phyloP scores from a whole-genome alignment of 352 stramenopile genomes.

The Phytophthora syringae region DNA sequence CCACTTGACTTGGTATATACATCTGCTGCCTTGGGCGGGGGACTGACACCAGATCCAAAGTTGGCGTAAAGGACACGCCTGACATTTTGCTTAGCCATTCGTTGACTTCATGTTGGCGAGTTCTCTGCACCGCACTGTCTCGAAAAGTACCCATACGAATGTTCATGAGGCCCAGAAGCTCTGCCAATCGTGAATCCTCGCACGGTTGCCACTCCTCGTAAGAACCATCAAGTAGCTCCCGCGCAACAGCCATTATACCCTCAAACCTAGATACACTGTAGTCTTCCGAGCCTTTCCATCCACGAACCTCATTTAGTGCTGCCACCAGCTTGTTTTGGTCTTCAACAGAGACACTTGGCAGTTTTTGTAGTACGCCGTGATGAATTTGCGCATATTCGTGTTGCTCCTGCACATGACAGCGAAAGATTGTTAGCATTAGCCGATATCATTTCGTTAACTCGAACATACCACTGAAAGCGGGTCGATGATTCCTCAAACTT shows the following conservation, averaged over 20 bases:
- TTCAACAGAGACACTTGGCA: background rate
- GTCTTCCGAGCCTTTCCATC: conserved; percentile 17
- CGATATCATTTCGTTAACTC: background rate
- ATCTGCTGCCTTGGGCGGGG: background rate
- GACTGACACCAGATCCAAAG: conserved; percentile 8
- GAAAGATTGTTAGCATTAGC: background rate
- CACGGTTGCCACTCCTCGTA: conserved; percentile 24
- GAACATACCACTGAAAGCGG: conserved; percentile 26
- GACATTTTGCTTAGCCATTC: conserved; percentile 23
- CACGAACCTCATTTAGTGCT: conserved; percentile 1
- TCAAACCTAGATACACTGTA: conserved; percentile 7
- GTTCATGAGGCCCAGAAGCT: conserved; percentile 17
- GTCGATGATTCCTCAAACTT: conserved; percentile 7
- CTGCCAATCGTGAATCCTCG: conserved; percentile 11
- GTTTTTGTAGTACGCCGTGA: conserved; percentile 20
- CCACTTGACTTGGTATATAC: conserved; percentile 4
- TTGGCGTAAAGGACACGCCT: conserved; percentile 13
- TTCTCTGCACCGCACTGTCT: conserved; percentile 15
- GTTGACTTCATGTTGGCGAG: conserved; percentile 10
- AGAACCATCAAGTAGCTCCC: conserved; percentile 12
- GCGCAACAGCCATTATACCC: conserved; percentile 11
- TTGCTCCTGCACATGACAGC: conserved; percentile 15
- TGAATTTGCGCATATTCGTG: conserved; percentile 17
- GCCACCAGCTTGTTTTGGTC: conserved; percentile 10
- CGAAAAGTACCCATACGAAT: conserved; percentile 14